Evolutionary conservation across 1,284 basidiomycete species (phyloP).

Genomic region (Testicularia cyperi): DNA sequence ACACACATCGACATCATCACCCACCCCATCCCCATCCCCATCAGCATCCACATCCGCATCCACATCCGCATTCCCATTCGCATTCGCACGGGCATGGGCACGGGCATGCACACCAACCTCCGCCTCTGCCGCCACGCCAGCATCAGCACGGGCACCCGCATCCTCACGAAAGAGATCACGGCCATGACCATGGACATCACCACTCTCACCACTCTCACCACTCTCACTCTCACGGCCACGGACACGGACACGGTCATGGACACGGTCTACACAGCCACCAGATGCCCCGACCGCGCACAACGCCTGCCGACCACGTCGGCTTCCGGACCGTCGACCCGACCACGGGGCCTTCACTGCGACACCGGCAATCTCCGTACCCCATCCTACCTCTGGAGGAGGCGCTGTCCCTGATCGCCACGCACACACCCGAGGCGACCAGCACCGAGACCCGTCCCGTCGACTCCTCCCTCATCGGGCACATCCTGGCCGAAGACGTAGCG

Average conservation of each 20-base stretch:
- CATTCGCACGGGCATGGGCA: background rate
- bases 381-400: constrained; percentile 72
- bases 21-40: too few species aligned
- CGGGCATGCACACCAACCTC: background rate
- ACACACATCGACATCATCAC: constrained; percentile 14
- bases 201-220: constrained; percentile 60
- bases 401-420: constrained; percentile 66
- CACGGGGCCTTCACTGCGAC: constrained; percentile 42
- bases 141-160: background rate
- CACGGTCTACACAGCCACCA: constrained; percentile 23
- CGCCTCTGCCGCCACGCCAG: background rate
- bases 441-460: constrained; percentile 44
- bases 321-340: constrained; percentile 71
- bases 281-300: constrained; percentile 34
- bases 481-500: constrained; percentile 74
- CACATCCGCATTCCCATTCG: background rate
- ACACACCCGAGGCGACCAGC: constrained; percentile 60
- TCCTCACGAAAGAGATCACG: background rate
- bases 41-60: background rate
- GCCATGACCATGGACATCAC: background rate
- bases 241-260: constrained; percentile 24
- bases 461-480: constrained; percentile 67
- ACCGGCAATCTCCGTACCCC: constrained; percentile 71
- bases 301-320: constrained; percentile 14
- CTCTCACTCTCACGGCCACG: constrained; percentile 61